A percentile compares a stretch with the other conserved stretches of the same genome.
These are phyloP conservation scores for Fusarium virguliforme DNA, from an alignment of 2,329 filamentous ascomycete species.

Conservation along the genomic window DNA sequence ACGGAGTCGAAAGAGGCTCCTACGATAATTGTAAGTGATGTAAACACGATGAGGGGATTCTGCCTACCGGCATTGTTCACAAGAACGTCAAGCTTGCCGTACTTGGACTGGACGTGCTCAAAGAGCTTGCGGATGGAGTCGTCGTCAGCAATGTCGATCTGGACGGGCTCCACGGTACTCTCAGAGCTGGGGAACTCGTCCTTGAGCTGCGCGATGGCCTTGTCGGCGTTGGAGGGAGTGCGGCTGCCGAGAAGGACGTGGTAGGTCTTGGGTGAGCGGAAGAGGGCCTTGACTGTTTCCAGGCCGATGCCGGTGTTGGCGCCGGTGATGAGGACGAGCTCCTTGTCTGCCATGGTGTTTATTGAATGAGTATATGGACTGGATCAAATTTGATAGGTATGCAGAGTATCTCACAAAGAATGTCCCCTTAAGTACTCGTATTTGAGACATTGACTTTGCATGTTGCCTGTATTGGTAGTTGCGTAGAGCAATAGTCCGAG, in stretches of 20 bases:
- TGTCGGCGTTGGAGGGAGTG: slow-evolving; percentile 65
- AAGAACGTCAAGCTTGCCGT: slow-evolving; percentile 66
- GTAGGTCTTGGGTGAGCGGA: slow-evolving; percentile 65
- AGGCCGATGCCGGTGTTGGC: slow-evolving; percentile 75
- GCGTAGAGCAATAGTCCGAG: no score
- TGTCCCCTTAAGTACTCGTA: slow-evolving; percentile 20
- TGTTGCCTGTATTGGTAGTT: neutral
- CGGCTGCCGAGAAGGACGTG: slow-evolving; percentile 71
- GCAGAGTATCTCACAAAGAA: neutral
- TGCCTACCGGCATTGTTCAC: slow-evolving; percentile 71
- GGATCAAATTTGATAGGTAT: neutral
- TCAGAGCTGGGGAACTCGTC: slow-evolving; percentile 58
- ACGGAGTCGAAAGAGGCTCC: slow-evolving; percentile 63
- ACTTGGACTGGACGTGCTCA: slow-evolving; percentile 59
- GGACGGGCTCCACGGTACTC: slow-evolving; percentile 63
- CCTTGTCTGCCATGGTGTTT: slow-evolving; percentile 46
- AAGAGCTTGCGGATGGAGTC: slow-evolving; percentile 65
- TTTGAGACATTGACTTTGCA: slow-evolving; percentile 21
- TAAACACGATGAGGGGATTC: accelerated
- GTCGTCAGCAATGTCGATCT: slow-evolving; percentile 70
- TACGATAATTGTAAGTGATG: slow-evolving; percentile 32
- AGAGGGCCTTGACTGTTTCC: slow-evolving; percentile 70
- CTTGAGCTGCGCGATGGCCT: slow-evolving; percentile 61
- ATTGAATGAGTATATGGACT: neutral
- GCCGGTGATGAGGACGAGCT: slow-evolving; percentile 72